phyloP scores from a whole-genome alignment of 129 eudicot species.

The Centaurea solstitialis region DNA sequence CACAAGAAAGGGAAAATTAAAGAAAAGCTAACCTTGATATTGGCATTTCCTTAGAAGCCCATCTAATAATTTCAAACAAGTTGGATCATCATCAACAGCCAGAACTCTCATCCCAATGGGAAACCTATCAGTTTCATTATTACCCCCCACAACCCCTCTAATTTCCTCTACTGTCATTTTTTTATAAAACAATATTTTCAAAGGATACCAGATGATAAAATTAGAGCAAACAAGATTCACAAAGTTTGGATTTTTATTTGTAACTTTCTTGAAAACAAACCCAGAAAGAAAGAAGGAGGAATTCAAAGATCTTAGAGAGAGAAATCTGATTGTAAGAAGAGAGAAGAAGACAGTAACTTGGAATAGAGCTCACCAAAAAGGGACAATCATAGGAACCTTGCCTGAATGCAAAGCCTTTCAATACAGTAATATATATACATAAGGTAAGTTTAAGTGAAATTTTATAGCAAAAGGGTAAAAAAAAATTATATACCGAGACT shows the following conservation, averaged over 20 bases:
- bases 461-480: too few species aligned
- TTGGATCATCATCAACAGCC: conserved; percentile 85
- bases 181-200: background rate
- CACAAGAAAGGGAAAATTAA: background rate
- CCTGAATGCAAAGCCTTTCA: conserved; percentile 65
- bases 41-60: conserved; percentile 75
- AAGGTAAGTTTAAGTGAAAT: too few species aligned
- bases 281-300: conserved; percentile 25
- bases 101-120: conserved; percentile 88
- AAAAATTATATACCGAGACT: too few species aligned
- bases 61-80: conserved; percentile 75
- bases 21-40: conserved; percentile 60
- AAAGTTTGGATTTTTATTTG: conserved; percentile 14
- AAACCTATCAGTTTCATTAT: conserved; percentile 47
- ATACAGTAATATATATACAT: conserved; percentile 18
- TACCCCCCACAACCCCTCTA: conserved; percentile 28
- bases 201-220: conserved; percentile 37
- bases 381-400: conserved; percentile 62
- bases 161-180: conserved; percentile 72
- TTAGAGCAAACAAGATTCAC: conserved; percentile 33
- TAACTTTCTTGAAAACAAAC: conserved; percentile 34
- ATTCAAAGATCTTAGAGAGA: conserved; percentile 27
- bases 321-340: conserved; percentile 27
- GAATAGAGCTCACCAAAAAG: conserved; percentile 33
- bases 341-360: conserved; percentile 28